Evolutionary conservation across 2,329 filamentous ascomycete genomes (phyloP), one percentile per base, ranked within the genome.

Genomic region (Pyricularia grisea): DNA sequence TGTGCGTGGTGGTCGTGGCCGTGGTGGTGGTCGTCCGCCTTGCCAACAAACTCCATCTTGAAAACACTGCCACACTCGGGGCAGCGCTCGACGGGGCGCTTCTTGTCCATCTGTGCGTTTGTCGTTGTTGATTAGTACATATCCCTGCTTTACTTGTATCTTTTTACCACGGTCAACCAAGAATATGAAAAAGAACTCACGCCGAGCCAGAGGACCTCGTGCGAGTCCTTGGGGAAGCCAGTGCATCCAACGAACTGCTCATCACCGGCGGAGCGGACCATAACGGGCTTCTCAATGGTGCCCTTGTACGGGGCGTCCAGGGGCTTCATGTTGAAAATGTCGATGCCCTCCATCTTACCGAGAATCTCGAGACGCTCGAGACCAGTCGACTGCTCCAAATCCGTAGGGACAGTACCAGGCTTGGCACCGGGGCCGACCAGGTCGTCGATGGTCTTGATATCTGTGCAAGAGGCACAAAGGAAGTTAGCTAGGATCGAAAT

Each of bases 211-310:
- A 89, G 87, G 72, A 94, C 92, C 76, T 86, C 81, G 87, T 99
- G 95, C 63, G 93, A 96, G 85, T 98, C 95, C 75, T 87, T 94
- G 69, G 95, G 95, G 81, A 80, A 92, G 77, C 95, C 95, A 75
- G 95, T 99, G 90, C 95, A 99, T 78, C 95, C 95, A 76, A 90
- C 89, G 80, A 95, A 97, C 84, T 98, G 94, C 88, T 99, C 95
- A 69, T 97, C 92, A 77, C 95, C 95, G 75, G 91, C 93, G 73
- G 93, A 94, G 83, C 90, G 91, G 80, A 99, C 93, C 69, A 90
- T 78, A 79, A 99, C 96, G 75, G 95, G 95, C 83, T 97, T 85
- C 73, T 96, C 87, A 77, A 97, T 81, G 71, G 95, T 98, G 79
- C 92, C 92, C 94, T 71, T 66, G 3, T 67, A 60, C 7, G 10